Percentiles rank a stretch among this genome's conserved stretches.
Evolutionary conservation across 441 rosid genomes (phyloP).

Genomic region (Croton setiger): DNA sequence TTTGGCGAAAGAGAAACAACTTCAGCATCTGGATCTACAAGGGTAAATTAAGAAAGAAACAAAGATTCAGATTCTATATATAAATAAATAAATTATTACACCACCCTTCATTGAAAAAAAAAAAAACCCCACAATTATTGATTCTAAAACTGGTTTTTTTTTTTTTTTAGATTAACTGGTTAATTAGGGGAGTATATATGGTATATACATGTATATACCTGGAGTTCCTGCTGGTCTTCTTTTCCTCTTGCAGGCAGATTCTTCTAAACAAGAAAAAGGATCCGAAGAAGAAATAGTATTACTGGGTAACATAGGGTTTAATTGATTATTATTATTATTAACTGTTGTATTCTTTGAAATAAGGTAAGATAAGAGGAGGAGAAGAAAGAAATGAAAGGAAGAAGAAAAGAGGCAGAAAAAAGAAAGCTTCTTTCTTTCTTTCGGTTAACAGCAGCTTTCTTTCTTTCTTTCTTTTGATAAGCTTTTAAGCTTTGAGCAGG

Average conservation of each 20-base stretch:
- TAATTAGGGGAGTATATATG: neutral
- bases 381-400: neutral
- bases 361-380: neutral
- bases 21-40: conserved; percentile 90
- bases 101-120: too few species aligned
- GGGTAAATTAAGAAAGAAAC: neutral
- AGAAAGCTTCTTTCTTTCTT: conserved; percentile 23
- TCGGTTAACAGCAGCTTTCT: conserved; percentile 43
- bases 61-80: neutral
- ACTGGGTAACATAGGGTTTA: conserved; percentile 38
- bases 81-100: too few species aligned
- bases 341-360: neutral
- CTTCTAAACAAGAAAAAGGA: conserved; percentile 50
- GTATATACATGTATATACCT: conserved; percentile 33
- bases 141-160: too few species aligned
- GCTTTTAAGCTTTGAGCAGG: conserved; percentile 27
- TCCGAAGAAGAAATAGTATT: conserved; percentile 43
- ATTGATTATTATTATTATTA: neutral
- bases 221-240: conserved; percentile 95
- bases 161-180: neutral
- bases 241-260: conserved; percentile 52
- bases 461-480: conserved; percentile 28
- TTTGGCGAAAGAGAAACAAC: conserved; percentile 90
- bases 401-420: conserved; percentile 11
- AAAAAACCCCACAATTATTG: too few species aligned